Percentiles rank a stretch among this genome's conserved stretches.
These are phyloP conservation scores for Odonthalia washingtoniensis DNA, from an alignment of 31 red algal species.

Conservation along the genomic window DNA sequence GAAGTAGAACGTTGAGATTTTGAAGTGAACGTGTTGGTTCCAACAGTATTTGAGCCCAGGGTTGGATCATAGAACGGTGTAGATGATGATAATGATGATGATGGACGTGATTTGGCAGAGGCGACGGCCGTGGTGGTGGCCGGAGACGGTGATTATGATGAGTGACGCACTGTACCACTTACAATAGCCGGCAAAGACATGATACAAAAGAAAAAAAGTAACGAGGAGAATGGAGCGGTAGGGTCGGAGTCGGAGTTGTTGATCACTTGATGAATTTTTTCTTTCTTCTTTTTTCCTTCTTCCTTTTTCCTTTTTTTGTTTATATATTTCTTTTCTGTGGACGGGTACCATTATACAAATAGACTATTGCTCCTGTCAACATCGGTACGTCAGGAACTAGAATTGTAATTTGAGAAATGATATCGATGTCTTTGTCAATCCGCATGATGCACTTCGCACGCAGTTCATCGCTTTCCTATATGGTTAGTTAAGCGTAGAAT, in stretches of 20 bases:
- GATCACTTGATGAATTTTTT: not conserved
- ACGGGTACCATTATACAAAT: too few relatives aligned
- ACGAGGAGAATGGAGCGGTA: not conserved
- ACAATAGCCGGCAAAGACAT: conserved; percentile 66
- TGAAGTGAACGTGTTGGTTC: not conserved
- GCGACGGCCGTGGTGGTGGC: too few relatives aligned
- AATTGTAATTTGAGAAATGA: too few relatives aligned
- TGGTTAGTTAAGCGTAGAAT: too few relatives aligned
- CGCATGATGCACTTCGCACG: too few relatives aligned
- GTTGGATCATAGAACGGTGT: not conserved
- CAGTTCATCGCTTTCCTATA: too few relatives aligned
- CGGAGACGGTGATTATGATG: conserved; percentile 19
- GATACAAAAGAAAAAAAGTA: not conserved
- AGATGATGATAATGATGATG: too few relatives aligned
- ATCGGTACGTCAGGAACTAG: too few relatives aligned
- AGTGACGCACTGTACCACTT: conserved; percentile 58
- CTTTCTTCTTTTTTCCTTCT: not conserved
- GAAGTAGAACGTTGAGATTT: conserved; percentile 46
- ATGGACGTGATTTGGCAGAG: too few relatives aligned
- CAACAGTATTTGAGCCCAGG: not conserved
- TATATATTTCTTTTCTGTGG: not conserved
- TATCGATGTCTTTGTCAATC: too few relatives aligned
- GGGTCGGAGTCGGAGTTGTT: not conserved
- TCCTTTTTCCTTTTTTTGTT: not conserved
- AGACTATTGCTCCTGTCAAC: too few relatives aligned